phyloP scores from a whole-genome alignment of 2,329 filamentous ascomycete genomes.

The Alternaria sp. region DNA sequence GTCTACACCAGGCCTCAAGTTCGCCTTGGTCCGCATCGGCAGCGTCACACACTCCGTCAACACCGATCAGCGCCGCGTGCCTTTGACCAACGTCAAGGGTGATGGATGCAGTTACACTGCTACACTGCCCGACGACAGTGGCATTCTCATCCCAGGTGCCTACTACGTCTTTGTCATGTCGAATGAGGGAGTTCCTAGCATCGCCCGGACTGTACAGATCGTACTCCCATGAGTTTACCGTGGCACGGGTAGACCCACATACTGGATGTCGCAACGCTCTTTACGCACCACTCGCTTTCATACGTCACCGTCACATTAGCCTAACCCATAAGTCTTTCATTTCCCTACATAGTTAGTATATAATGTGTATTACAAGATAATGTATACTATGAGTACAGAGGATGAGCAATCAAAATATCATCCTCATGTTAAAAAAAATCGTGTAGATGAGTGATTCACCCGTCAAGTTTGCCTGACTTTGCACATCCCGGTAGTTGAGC shows the following conservation, averaged over 20 bases:
- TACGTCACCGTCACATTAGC: neutral
- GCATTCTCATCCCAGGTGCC: slow-evolving; percentile 30
- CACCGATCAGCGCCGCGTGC: slow-evolving; percentile 35
- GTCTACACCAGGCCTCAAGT: slow-evolving; percentile 10
- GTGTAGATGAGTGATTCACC: neutral
- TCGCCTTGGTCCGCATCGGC: slow-evolving; percentile 31
- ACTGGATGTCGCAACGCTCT: neutral
- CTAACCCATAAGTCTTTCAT: neutral
- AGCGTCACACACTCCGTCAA: slow-evolving; percentile 39
- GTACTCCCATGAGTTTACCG: slow-evolving; percentile 11
- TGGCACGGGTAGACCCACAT: neutral
- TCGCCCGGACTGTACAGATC: slow-evolving; percentile 28
- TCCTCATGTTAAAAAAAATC: neutral
- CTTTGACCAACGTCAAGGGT: slow-evolving; percentile 16
- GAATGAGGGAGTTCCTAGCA: slow-evolving; percentile 27
- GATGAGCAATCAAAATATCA: neutral
- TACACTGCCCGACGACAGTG: slow-evolving; percentile 29
- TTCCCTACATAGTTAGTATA: neutral
- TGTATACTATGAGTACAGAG: neutral
- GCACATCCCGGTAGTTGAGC: neutral
- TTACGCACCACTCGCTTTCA: neutral
- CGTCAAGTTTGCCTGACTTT: neutral
- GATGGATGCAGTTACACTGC: slow-evolving; percentile 16
- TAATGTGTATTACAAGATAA: neutral
- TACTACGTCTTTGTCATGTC: slow-evolving; percentile 33